phyloP scores from a whole-genome alignment of 176 grass and related monocot genomes.

The Canna indica region DNA sequence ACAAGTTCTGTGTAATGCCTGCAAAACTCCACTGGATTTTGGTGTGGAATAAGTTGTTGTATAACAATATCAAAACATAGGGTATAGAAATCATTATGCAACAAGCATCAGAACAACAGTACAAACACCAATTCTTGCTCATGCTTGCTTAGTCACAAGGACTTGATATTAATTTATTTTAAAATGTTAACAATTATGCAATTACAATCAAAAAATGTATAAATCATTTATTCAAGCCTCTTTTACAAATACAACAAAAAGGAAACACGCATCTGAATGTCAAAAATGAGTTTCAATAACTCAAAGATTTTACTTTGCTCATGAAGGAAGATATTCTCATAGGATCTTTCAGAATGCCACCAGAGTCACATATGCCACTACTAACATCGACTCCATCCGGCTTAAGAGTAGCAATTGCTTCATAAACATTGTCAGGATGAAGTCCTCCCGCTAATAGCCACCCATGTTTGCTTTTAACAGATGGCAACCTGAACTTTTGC shows the following conservation, averaged over 20 bases:
- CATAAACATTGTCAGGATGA: conserved; percentile 65
- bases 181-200: neutral
- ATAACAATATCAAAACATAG: too few relatives aligned
- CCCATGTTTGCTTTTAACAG: conserved; percentile 51
- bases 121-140: neutral
- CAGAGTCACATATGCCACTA: conserved; percentile 69
- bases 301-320: conserved; percentile 30
- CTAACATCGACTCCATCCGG: conserved; percentile 82
- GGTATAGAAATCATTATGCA: too few relatives aligned
- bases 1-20: too few relatives aligned
- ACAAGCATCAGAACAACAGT: too few relatives aligned
- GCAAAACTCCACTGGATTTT: too few relatives aligned
- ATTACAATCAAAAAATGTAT: neutral
- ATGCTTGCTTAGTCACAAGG: neutral
- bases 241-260: neutral
- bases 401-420: conserved; percentile 42
- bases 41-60: too few relatives aligned
- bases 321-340: conserved; percentile 60
- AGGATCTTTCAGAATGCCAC: conserved; percentile 58
- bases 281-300: conserved; percentile 11
- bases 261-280: neutral
- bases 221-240: neutral
- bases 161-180: neutral
- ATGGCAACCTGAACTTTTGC: conserved; percentile 57
- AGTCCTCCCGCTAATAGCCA: conserved; percentile 88